Percentiles rank a stretch among this genome's conserved stretches.
These are phyloP conservation scores for Fraxinus velutina DNA, from an alignment of 305 asterid species.

Conservation along the genomic window DNA sequence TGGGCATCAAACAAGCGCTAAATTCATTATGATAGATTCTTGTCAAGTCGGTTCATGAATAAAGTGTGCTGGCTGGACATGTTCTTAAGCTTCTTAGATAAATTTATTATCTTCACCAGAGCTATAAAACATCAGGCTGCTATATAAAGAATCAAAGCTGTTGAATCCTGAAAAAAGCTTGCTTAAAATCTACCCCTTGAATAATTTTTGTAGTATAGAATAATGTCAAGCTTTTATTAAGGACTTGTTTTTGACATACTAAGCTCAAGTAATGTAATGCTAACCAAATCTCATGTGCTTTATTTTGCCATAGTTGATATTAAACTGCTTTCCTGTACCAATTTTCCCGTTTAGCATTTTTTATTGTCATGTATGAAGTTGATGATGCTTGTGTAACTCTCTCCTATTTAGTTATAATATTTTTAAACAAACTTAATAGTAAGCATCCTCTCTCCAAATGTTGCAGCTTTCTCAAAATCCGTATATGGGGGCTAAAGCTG, in stretches of 20 bases:
- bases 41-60: neutral
- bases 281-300: neutral
- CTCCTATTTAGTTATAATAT: neutral
- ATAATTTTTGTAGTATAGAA: neutral
- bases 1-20: neutral
- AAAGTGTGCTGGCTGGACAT: neutral
- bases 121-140: neutral
- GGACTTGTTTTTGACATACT: neutral
- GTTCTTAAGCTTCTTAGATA: neutral
- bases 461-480: slow-evolving; percentile 81
- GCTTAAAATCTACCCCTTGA: neutral
- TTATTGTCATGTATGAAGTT: slow-evolving; percentile 1
- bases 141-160: neutral
- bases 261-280: neutral
- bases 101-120: neutral
- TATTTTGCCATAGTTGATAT: neutral
- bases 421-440: neutral
- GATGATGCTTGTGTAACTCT: neutral
- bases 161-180: neutral
- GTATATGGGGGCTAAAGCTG: slow-evolving; percentile 60
- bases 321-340: neutral
- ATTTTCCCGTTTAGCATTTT: neutral
- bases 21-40: neutral
- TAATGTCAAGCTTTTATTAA: neutral
- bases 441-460: slow-evolving; percentile 7